A percentile compares a stretch with the other conserved stretches of the same genome.
Conservation (phyloP, 805 yeast genomes). For the Candida awuae region DNA sequence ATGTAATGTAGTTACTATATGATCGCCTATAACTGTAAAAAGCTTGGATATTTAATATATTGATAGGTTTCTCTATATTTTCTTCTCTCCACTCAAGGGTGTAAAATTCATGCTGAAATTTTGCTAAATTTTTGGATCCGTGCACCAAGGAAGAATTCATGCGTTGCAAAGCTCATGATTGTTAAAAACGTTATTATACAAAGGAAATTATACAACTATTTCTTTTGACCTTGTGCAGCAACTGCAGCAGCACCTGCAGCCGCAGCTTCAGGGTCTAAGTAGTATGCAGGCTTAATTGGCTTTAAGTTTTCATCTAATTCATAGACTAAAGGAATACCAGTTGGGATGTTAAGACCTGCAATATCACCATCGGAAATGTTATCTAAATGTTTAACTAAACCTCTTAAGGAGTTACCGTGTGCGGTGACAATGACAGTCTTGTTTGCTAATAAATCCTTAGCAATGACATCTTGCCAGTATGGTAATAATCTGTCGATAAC, state of each 20-base stretch:
- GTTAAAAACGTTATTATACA: neutral
- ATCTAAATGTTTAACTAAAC: constrained; percentile 91
- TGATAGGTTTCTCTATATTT: too few relatives aligned
- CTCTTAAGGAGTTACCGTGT: constrained; percentile 98
- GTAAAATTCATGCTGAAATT: too few relatives aligned
- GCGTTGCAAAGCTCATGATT: neutral
- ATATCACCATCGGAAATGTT: constrained; percentile 85
- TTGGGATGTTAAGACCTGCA: constrained; percentile 93
- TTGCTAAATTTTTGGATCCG: neutral
- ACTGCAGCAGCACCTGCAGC: constrained; percentile 99
- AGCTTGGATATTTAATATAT: too few relatives aligned
- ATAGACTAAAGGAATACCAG: constrained; percentile 96
- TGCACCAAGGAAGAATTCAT: neutral
- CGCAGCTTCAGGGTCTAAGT: constrained; percentile 99
- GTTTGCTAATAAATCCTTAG: constrained; percentile 73
- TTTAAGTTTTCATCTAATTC: constrained; percentile 81
- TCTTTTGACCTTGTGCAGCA: constrained; percentile 88
- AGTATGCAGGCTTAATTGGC: constrained; percentile 90
- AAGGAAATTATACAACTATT: constrained; percentile 22
- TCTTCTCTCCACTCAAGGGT: too few relatives aligned
- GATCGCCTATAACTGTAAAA: too few relatives aligned
- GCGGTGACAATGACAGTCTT: constrained; percentile 93
- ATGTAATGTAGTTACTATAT: neutral
- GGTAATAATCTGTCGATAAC: constrained; percentile 96
- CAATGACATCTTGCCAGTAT: constrained; percentile 90